Evolutionary conservation across 352 stramenopile genomes (phyloP), one percentile per base, ranked within the genome.

Genomic region (Halophytophthora polymorphica): DNA sequence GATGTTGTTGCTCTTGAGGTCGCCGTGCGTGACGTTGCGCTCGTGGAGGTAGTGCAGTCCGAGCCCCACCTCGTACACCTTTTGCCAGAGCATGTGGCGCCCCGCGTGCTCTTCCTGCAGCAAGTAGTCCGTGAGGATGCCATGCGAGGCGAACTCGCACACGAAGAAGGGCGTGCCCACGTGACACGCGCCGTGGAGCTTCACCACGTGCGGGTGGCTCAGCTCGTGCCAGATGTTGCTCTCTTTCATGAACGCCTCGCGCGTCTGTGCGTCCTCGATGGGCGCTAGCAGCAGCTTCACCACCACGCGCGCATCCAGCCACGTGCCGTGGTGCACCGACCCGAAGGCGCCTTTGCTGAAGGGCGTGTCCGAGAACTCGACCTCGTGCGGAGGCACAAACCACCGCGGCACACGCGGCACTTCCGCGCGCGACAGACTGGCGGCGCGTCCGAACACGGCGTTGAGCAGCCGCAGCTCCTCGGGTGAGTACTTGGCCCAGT

Each of bases 301-400:
- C 12, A 71, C 66, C n/a, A 74, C 50, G 3, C 39, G 44, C 13
- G 66, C 43, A n/a, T 66, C 58, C 8, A 59, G 44, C 61, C 55
- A 68, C 42, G 47, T 65, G 14, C 65, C 65, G 8, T 52, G 61
- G 35, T 65, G 53, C 19, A 60, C 53, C 2, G 61, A 66, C 6
- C 61, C 65, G 34, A 64, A 71, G 1, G 61, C 40, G 3, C 65
- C 65, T 10, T 69, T 64, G 22, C 53, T 61, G 36, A 74, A 71
- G 6, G 53, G 47, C 6, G 40, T 31, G 19, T 48, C 43, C 18
- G 15, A 25, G 22, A 70, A 70, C 13, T 58, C 35, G 25, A 69
- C 61, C 21, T 70, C 61, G 15, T 63, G 46, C 0, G 56, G 47
- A 2, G 61, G 56, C 0, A 63, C 58, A 23, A 66, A 70, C 61